These are phyloP conservation scores for Lentinula sp. DNA, from an alignment of 768 basidiomycete species.

Conservation along the genomic window DNA sequence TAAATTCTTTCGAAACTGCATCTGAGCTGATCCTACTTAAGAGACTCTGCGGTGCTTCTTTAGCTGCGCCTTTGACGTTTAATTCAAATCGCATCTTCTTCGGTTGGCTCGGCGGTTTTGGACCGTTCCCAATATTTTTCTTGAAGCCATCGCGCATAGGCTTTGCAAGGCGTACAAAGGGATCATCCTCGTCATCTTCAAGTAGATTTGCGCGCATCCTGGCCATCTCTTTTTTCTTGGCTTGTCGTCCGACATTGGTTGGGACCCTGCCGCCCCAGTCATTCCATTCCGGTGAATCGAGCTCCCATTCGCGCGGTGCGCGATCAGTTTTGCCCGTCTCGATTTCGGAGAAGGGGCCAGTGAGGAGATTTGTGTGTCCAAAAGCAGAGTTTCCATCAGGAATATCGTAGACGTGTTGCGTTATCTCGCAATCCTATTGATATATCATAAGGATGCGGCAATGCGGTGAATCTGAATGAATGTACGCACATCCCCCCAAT, in stretches of 20 bases:
- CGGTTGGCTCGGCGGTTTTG: slow-evolving; percentile 3
- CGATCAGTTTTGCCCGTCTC: slow-evolving; percentile 25
- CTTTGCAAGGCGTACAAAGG: slow-evolving; percentile 42
- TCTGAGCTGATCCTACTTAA: not conserved
- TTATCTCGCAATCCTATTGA: slow-evolving; percentile 55
- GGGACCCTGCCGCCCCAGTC: slow-evolving; percentile 41
- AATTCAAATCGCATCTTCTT: slow-evolving; percentile 25
- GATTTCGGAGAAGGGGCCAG: slow-evolving; percentile 62
- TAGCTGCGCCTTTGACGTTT: not conserved
- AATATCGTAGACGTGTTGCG: slow-evolving; percentile 29
- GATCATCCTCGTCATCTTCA: slow-evolving; percentile 56
- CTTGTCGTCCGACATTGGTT: slow-evolving; percentile 60
- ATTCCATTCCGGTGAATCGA: slow-evolving; percentile 29
- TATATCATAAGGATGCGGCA: not conserved
- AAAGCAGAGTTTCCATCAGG: slow-evolving; percentile 63
- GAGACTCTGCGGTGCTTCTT: not conserved
- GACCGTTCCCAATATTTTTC: not conserved
- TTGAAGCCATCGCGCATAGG: slow-evolving; percentile 7
- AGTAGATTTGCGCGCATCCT: slow-evolving; percentile 40
- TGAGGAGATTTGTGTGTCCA: slow-evolving; percentile 49
- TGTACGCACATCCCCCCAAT: slow-evolving; percentile 69
- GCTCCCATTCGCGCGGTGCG: slow-evolving; percentile 37
- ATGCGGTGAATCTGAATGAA: not conserved
- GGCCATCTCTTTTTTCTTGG: slow-evolving; percentile 52
- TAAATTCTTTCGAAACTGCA: not conserved